phyloP scores from a whole-genome alignment of 2,329 filamentous ascomycete species.

The Colletotrichum scovillei region DNA sequence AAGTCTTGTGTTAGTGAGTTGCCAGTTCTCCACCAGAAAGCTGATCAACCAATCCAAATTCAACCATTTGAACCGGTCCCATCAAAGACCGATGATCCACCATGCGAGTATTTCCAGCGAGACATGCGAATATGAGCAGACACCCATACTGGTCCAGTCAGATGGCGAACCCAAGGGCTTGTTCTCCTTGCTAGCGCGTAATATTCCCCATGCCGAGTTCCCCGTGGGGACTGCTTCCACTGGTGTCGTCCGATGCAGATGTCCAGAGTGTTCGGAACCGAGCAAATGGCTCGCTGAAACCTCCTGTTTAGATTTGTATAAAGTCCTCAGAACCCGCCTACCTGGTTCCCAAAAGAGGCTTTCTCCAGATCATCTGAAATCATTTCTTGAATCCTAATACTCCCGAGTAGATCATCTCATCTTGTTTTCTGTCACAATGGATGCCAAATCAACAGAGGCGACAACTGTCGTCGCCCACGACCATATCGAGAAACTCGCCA shows the following conservation, averaged over 20 bases:
- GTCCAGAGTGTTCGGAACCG: not conserved
- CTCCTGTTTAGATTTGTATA: not conserved
- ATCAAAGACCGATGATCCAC: not conserved
- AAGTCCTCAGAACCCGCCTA: not conserved
- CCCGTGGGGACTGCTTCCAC: not conserved
- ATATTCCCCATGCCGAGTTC: not conserved
- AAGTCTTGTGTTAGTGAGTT: not conserved
- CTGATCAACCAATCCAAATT: not conserved
- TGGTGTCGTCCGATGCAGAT: not conserved
- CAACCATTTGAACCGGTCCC: not conserved
- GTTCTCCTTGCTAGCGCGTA: not conserved
- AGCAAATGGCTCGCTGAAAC: not conserved
- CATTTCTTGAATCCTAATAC: not conserved
- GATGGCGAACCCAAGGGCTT: not conserved
- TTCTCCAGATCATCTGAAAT: not conserved
- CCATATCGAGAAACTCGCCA: not conserved
- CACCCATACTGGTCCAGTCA: not conserved
- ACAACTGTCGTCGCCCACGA: not conserved
- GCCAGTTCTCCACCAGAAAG: not conserved
- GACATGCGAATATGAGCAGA: not conserved
- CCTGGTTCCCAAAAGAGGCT: fast-evolving
- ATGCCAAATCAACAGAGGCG: not conserved
- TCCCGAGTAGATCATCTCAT: not conserved
- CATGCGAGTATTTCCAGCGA: not conserved
- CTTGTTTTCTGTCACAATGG: not conserved